These are phyloP conservation scores for Lathyrus tuberosus DNA, from an alignment of 306 rosid species.

Conservation along the genomic window DNA sequence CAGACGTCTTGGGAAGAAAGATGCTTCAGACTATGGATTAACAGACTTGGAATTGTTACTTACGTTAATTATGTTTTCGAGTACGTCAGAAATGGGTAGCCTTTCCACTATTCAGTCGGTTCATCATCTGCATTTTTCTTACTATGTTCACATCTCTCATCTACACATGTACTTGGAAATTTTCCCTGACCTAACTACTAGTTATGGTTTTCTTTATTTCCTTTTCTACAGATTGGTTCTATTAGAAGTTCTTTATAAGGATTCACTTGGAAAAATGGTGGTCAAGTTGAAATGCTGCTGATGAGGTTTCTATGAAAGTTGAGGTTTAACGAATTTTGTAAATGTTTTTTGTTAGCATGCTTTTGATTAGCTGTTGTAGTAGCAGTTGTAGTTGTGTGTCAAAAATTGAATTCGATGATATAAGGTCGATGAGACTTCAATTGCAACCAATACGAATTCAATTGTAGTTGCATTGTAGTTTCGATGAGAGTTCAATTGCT, in stretches of 20 bases:
- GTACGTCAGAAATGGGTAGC: conserved; percentile 95
- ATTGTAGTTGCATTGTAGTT: no score
- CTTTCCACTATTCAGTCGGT: conserved; percentile 35
- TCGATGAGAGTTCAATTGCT: not conserved
- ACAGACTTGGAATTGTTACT: no score
- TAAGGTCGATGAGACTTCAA: no score
- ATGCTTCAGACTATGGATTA: no score
- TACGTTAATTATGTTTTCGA: no score
- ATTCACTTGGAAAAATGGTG: no score
- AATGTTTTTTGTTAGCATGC: no score
- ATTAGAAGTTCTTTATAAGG: no score
- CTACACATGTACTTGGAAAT: not conserved
- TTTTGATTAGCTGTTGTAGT: not conserved
- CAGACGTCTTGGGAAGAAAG: no score
- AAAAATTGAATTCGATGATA: no score
- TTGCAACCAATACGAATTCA: no score
- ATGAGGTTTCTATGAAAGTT: conserved; percentile 53
- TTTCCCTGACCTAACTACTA: conserved; percentile 19
- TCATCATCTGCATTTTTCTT: conserved; percentile 24
- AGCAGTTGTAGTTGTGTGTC: no score
- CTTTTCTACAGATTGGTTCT: conserved; percentile 83
- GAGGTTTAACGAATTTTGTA: conserved; percentile 60
- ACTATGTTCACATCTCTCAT: conserved; percentile 26
- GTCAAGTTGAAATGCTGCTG: conserved; percentile 11
- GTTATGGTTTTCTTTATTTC: conserved; percentile 43